Conservation (phyloP, 257 asterid genomes). For the Solanum phureja region DNA sequence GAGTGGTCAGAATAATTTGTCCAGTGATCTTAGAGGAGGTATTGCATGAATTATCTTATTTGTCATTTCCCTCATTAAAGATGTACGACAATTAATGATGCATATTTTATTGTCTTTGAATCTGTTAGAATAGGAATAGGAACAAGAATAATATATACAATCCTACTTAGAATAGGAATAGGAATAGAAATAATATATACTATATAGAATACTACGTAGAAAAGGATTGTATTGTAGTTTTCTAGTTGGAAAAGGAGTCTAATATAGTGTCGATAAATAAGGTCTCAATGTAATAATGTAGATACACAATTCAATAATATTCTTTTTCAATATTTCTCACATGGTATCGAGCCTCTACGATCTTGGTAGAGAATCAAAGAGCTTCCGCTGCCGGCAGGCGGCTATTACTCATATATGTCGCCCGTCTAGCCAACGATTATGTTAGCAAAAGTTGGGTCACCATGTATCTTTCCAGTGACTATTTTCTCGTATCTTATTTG, state of each 20-base stretch:
- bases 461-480: background rate
- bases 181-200: background rate
- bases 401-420: background rate
- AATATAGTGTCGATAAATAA: too few species aligned
- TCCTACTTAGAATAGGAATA: background rate
- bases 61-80: background rate
- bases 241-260: background rate
- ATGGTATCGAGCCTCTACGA: background rate
- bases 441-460: background rate
- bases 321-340: background rate
- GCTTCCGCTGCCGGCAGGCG: background rate
- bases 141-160: background rate
- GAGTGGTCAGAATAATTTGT: slow-evolving; percentile 29
- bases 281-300: background rate
- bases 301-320: background rate
- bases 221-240: background rate
- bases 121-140: background rate
- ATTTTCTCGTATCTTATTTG: background rate
- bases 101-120: background rate
- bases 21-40: slow-evolving; percentile 53
- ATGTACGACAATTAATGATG: background rate
- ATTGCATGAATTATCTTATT: slow-evolving; percentile 9
- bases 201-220: background rate
- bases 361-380: background rate
- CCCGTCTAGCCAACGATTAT: background rate